A percentile compares a stretch with the other conserved stretches of the same genome.
These are phyloP conservation scores for Mortierella sp. DNA, from an alignment of 371 early-diverging fungal species.

Conservation along the genomic window DNA sequence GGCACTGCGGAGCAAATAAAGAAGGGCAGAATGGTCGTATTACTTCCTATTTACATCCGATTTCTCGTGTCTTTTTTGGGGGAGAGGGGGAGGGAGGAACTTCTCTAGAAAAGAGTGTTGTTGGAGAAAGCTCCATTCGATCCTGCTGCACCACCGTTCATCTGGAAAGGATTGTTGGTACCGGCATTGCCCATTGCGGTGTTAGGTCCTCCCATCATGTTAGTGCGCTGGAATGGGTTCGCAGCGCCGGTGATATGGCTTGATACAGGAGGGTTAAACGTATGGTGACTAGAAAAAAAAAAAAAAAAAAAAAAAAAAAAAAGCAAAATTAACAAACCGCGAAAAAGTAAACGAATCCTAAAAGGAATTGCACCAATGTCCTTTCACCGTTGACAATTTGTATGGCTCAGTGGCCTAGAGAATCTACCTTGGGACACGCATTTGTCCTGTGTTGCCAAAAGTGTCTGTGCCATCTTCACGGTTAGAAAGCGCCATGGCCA, in stretches of 20 bases:
- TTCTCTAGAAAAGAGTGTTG: slow-evolving; percentile 32
- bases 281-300: slow-evolving; percentile 17
- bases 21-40: no score
- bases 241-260: slow-evolving; percentile 25
- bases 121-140: slow-evolving; percentile 23
- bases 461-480: slow-evolving; percentile 64
- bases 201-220: slow-evolving; percentile 4
- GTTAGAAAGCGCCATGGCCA: slow-evolving; percentile 21
- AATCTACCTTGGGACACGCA: slow-evolving; percentile 58
- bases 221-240: slow-evolving; percentile 36
- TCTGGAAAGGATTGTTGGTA: slow-evolving; percentile 28
- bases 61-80: no score
- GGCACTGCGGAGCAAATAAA: no score
- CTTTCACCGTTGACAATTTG: no score
- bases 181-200: neutral
- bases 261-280: slow-evolving; percentile 17
- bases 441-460: slow-evolving; percentile 60
- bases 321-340: no score
- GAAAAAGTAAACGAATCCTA: neutral
- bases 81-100: no score
- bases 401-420: neutral
- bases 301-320: neutral
- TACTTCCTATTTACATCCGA: no score
- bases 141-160: slow-evolving; percentile 2
- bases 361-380: neutral